phyloP scores from a whole-genome alignment of 2,329 filamentous ascomycete species.

The Fusarium nelsonii region DNA sequence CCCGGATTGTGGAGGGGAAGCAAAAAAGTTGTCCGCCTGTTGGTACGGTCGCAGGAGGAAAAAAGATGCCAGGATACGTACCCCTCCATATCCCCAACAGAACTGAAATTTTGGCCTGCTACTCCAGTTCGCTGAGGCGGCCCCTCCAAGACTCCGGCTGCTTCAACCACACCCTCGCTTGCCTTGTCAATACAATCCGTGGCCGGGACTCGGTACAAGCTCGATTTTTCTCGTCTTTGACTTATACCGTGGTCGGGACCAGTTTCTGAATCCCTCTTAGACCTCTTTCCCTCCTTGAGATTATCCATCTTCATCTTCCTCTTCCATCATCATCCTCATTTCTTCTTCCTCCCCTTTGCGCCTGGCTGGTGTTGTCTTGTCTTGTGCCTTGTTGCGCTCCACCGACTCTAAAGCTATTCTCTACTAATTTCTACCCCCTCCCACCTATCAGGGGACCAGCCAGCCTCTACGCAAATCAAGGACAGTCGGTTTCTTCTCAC shows the following conservation, averaged over 20 bases:
- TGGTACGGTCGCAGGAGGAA: constrained; percentile 24
- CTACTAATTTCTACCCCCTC: constrained; percentile 48
- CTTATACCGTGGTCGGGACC: constrained; percentile 49
- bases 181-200: constrained; percentile 24
- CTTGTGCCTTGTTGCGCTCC: constrained; percentile 45
- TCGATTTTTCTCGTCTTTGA: constrained; percentile 47
- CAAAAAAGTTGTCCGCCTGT: constrained; percentile 33
- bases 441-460: constrained; percentile 47
- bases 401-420: constrained; percentile 45
- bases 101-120: constrained; percentile 55
- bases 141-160: constrained; percentile 45
- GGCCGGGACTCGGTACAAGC: constrained; percentile 40
- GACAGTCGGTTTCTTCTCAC: constrained; percentile 43
- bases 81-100: constrained; percentile 58
- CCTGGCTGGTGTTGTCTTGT: constrained; percentile 49
- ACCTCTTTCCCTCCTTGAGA: constrained; percentile 48
- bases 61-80: constrained; percentile 47
- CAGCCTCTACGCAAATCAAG: constrained; percentile 46
- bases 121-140: constrained; percentile 47
- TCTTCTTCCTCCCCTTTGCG: constrained; percentile 42
- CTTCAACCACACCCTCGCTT: constrained; percentile 44
- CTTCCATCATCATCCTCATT: constrained; percentile 35
- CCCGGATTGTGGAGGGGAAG: constrained; percentile 43
- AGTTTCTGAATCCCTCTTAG: constrained; percentile 44
- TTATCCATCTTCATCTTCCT: constrained; percentile 47